A percentile compares a stretch with the other conserved stretches of the same genome.
phyloP scores from a whole-genome alignment of 306 rosid genomes.

The Quercus bicolor region DNA sequence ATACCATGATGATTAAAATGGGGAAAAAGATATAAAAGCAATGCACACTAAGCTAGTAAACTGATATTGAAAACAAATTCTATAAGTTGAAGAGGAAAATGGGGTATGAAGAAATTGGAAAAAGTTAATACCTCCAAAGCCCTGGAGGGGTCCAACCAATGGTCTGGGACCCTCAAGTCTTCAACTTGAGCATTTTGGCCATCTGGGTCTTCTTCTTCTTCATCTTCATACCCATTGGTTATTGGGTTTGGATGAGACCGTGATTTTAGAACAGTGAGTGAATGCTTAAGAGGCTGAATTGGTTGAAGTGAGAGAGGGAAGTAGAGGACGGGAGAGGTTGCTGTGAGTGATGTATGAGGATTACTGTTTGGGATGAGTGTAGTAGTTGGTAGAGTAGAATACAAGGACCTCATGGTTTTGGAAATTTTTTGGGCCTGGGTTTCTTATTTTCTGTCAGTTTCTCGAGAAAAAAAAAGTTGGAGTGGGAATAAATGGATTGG shows the following conservation, averaged over 20 bases:
- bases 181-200: conserved; percentile 38
- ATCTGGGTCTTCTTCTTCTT: conserved; percentile 20
- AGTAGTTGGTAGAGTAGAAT: neutral
- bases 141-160: conserved; percentile 61
- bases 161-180: conserved; percentile 67
- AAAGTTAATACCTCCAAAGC: conserved; percentile 57
- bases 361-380: neutral
- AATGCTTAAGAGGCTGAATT: neutral
- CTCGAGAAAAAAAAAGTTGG: neutral
- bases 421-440: neutral
- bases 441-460: neutral
- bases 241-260: conserved; percentile 26
- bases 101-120: neutral
- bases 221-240: conserved; percentile 20
- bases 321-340: neutral
- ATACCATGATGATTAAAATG: neutral
- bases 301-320: conserved; percentile 19
- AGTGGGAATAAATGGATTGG: conserved; percentile 22
- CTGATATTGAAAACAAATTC: neutral
- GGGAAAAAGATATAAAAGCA: too few relatives aligned
- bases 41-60: neutral
- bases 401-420: conserved; percentile 30
- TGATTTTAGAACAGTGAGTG: conserved; percentile 24
- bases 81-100: neutral
- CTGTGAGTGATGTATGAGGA: neutral